Evolutionary conservation across 148 eudicot species (phyloP).

Genomic region (Vaccinium myrtillus): DNA sequence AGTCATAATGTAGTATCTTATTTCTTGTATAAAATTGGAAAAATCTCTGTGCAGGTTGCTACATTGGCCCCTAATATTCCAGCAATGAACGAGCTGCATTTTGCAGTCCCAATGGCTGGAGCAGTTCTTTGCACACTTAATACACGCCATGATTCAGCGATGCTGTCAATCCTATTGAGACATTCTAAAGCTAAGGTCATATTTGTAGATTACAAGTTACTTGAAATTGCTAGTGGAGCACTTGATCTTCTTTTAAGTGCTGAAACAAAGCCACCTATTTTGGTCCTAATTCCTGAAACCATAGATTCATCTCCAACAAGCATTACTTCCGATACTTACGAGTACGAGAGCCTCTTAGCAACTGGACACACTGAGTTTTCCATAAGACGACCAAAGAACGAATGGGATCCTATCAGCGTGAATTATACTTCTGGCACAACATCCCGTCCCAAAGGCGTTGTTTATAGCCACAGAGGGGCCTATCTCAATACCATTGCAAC

Average conservation of each 20-base stretch:
- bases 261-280: conserved; percentile 14
- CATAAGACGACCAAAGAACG: conserved; percentile 15
- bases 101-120: conserved; percentile 35
- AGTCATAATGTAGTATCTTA: too few relatives aligned
- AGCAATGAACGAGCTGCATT: conserved; percentile 30
- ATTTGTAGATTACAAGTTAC: conserved; percentile 28
- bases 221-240: conserved; percentile 26
- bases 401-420: conserved; percentile 24
- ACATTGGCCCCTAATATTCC: conserved; percentile 32
- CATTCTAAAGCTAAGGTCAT: conserved; percentile 30
- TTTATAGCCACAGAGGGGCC: conserved; percentile 29
- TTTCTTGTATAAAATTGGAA: too few relatives aligned
- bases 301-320: conserved; percentile 3
- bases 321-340: neutral
- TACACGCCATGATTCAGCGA: conserved; percentile 27
- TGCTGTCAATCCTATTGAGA: conserved; percentile 24
- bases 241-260: conserved; percentile 19
- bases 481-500: conserved; percentile 24
- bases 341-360: conserved; percentile 22
- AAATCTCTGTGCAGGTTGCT: conserved; percentile 19
- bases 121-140: conserved; percentile 31
- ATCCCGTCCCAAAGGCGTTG: conserved; percentile 28
- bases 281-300: conserved; percentile 21
- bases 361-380: conserved; percentile 14
- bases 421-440: conserved; percentile 34